Percentiles rank a stretch among this genome's conserved stretches.
phyloP scores from a whole-genome alignment of 192 early-diverging fungal species.

The Entrophospora sp. region DNA sequence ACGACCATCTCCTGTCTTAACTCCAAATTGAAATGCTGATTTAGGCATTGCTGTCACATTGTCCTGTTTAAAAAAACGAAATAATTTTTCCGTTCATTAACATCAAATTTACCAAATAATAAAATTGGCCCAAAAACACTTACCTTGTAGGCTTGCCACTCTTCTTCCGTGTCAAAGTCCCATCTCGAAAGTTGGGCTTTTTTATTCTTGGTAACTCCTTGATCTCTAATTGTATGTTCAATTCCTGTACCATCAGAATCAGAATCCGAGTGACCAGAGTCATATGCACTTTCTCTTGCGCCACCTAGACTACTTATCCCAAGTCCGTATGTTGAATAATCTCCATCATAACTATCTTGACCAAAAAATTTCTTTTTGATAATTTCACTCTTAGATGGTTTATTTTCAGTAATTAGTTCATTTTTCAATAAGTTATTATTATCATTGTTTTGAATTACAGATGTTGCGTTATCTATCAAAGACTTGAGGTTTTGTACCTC shows the following conservation, averaged over 20 bases:
- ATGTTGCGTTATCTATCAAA: too few relatives aligned
- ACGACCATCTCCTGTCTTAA: slow-evolving; percentile 59
- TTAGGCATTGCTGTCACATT: slow-evolving; percentile 62
- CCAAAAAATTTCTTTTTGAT: slow-evolving; percentile 13
- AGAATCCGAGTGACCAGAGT: slow-evolving; percentile 33
- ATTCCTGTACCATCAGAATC: slow-evolving; percentile 30
- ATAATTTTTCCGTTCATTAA: background rate
- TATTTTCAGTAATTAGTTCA: background rate
- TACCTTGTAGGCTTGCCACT: slow-evolving; percentile 61
- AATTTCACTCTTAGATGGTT: background rate
- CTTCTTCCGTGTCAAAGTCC: slow-evolving; percentile 75
- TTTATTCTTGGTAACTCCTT: slow-evolving; percentile 64
- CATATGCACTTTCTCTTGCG: slow-evolving; percentile 38
- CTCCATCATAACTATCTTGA: slow-evolving; percentile 16
- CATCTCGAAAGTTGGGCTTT: slow-evolving; percentile 57
- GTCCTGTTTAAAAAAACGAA: slow-evolving; percentile 23
- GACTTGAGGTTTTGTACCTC: too few relatives aligned
- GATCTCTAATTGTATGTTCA: slow-evolving; percentile 33
- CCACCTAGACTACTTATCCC: slow-evolving; percentile 30
- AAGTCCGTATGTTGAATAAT: slow-evolving; percentile 47
- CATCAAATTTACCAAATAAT: background rate
- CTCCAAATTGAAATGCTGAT: slow-evolving; percentile 68
- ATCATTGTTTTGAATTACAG: too few relatives aligned
- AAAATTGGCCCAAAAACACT: background rate
- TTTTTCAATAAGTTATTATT: background rate